These are phyloP conservation scores for Coriolopsis trogii DNA, from an alignment of 1,284 basidiomycete species.

Conservation along the genomic window DNA sequence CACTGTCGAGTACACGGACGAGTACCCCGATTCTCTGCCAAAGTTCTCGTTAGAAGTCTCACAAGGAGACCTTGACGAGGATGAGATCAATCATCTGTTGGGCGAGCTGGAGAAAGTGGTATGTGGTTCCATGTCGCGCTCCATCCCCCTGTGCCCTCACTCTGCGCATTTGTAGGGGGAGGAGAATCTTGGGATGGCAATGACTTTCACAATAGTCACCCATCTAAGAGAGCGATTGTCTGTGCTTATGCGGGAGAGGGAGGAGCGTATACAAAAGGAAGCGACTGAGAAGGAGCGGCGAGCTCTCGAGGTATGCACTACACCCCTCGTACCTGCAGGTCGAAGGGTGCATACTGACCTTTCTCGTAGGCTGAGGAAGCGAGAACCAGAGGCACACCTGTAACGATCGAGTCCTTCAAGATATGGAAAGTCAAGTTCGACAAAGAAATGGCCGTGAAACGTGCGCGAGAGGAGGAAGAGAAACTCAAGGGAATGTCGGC, in stretches of 20 bases:
- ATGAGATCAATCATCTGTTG: conserved; percentile 59
- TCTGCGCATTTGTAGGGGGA: conserved; percentile 60
- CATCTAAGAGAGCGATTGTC: conserved; percentile 84
- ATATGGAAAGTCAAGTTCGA: conserved; percentile 84
- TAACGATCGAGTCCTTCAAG: conserved; percentile 82
- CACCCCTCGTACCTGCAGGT: not conserved
- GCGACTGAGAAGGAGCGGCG: conserved; percentile 74
- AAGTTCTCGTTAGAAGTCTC: conserved; percentile 68
- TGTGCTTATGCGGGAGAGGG: conserved; percentile 60
- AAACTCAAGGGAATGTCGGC: conserved; percentile 73
- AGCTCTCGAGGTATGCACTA: conserved; percentile 66
- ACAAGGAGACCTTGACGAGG: conserved; percentile 71
- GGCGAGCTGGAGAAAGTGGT: conserved; percentile 68
- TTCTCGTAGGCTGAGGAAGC: conserved; percentile 78
- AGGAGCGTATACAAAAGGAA: conserved; percentile 58
- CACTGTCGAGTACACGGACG: conserved; percentile 68
- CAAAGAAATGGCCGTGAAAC: conserved; percentile 62
- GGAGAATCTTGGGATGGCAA: conserved; percentile 95
- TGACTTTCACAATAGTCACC: conserved; percentile 95
- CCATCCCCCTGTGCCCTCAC: conserved; percentile 4
- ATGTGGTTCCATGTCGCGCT: conserved; percentile 11
- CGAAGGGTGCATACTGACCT: not conserved
- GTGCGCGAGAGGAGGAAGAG: conserved; percentile 80
- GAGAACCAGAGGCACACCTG: conserved; percentile 87
- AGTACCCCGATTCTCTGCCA: conserved; percentile 81